These are phyloP conservation scores for Ophiocordyceps australis DNA, from an alignment of 2,329 filamentous ascomycete genomes.

Conservation along the genomic window DNA sequence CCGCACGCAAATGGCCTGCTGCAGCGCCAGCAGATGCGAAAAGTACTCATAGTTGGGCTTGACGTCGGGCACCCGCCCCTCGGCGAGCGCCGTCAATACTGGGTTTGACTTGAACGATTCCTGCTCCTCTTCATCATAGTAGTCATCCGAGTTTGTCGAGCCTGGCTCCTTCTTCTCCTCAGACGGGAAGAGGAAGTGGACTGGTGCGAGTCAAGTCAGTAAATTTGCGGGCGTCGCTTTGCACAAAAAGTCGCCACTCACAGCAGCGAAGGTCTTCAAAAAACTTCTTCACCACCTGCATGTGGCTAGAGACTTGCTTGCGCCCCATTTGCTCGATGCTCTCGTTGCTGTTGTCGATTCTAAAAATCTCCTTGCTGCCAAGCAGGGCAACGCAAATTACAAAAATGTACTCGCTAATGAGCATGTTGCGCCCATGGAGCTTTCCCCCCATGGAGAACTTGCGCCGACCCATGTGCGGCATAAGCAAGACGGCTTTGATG, in stretches of 20 bases:
- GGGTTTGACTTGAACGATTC: constrained; percentile 46
- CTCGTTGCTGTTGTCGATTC: constrained; percentile 23
- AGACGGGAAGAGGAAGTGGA: constrained; percentile 41
- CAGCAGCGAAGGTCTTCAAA: constrained; percentile 44
- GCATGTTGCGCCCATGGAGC: constrained; percentile 50
- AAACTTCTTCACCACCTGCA: constrained; percentile 52
- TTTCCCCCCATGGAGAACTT: constrained; percentile 48
- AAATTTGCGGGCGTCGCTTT: too few relatives aligned
- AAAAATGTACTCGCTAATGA: constrained; percentile 50
- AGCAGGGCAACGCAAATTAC: constrained; percentile 18
- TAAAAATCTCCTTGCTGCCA: constrained; percentile 22
- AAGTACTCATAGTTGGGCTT: constrained; percentile 46
- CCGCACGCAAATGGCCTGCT: constrained; percentile 32
- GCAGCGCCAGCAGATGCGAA: constrained; percentile 32
- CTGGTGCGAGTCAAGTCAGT: constrained; percentile 14
- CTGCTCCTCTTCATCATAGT: constrained; percentile 22
- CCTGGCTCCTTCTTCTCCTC: constrained; percentile 36
- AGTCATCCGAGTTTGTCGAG: constrained; percentile 42
- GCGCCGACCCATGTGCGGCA: constrained; percentile 46
- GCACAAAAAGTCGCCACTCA: constrained; percentile 18
- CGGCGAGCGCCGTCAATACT: constrained; percentile 41
- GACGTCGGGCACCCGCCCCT: constrained; percentile 36
- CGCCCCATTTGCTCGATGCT: constrained; percentile 29
- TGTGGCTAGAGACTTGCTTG: constrained; percentile 54
- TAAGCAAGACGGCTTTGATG: constrained; percentile 37